Percentiles rank a stretch among this genome's conserved stretches.
Conservation (phyloP, 306 rosid species). For the Cucurbita ficifolia region DNA sequence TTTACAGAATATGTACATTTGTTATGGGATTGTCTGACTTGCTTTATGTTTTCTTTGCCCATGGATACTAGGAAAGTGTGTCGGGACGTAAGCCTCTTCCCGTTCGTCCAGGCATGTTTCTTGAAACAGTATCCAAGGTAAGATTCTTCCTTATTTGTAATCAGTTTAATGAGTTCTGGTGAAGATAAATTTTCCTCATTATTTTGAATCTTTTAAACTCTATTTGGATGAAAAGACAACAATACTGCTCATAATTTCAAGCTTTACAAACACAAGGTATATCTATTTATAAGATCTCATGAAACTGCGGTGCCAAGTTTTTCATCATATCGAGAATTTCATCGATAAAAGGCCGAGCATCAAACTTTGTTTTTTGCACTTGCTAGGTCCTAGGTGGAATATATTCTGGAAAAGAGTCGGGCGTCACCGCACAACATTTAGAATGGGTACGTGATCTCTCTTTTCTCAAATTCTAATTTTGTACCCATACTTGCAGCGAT, state of each 20-base stretch:
- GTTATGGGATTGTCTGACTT: not conserved
- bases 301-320: too few relatives aligned
- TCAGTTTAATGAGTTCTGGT: not conserved
- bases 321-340: not conserved
- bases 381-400: slow-evolving; percentile 76
- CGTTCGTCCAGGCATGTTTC: slow-evolving; percentile 97
- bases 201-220: not conserved
- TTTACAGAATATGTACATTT: not conserved
- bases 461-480: too few relatives aligned
- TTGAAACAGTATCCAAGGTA: slow-evolving; percentile 87
- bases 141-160: slow-evolving; percentile 1
- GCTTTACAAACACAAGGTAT: not conserved
- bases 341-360: slow-evolving; percentile 3
- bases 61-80: slow-evolving; percentile 36
- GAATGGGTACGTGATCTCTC: slow-evolving; percentile 53
- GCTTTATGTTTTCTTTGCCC: not conserved
- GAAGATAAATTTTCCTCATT: not conserved
- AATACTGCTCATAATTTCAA: not conserved
- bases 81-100: slow-evolving; percentile 62
- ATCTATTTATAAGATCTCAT: too few relatives aligned
- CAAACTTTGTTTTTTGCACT: not conserved
- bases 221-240: not conserved
- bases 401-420: slow-evolving; percentile 68
- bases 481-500: too few relatives aligned
- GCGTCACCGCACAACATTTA: slow-evolving; percentile 86